Conservation (phyloP, 2,329 filamentous ascomycete genomes). For the Trichothecium roseum region DNA sequence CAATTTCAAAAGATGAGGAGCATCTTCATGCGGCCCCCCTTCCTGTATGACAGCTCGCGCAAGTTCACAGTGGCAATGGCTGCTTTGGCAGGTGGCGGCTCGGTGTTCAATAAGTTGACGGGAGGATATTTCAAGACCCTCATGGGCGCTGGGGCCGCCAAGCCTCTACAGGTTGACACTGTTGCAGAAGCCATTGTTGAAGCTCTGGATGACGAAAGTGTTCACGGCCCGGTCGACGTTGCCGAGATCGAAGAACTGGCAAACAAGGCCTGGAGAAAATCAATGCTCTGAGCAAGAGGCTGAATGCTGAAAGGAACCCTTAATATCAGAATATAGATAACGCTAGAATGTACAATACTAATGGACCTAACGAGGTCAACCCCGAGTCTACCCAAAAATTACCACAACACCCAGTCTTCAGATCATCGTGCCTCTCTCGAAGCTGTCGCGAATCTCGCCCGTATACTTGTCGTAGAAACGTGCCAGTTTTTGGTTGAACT, state of each 20-base stretch:
- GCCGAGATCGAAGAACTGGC: slow-evolving; percentile 73
- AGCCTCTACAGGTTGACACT: slow-evolving; percentile 77
- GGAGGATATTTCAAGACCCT: slow-evolving; percentile 66
- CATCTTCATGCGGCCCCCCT: slow-evolving; percentile 75
- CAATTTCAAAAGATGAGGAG: slow-evolving; percentile 67
- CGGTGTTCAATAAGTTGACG: slow-evolving; percentile 65
- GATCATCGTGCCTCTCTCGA: slow-evolving; percentile 95
- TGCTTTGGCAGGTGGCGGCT: slow-evolving; percentile 61
- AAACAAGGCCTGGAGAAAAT: slow-evolving; percentile 75
- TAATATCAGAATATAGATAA: slow-evolving; percentile 6
- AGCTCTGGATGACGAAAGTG: slow-evolving; percentile 62
- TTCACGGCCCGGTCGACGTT: slow-evolving; percentile 68
- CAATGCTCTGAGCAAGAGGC: slow-evolving; percentile 57
- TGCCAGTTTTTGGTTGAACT: slow-evolving; percentile 95
- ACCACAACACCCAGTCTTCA: slow-evolving; percentile 27
- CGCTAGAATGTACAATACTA: slow-evolving; percentile 21
- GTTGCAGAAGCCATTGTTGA: slow-evolving; percentile 88
- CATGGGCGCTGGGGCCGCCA: slow-evolving; percentile 73
- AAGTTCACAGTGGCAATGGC: slow-evolving; percentile 79
- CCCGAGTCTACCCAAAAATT: slow-evolving; percentile 1
- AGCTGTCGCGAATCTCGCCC: slow-evolving; percentile 90
- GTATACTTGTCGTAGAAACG: slow-evolving; percentile 99
- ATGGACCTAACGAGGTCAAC: background rate
- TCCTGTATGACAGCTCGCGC: slow-evolving; percentile 80
- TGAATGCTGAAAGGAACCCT: background rate